Evolutionary conservation across 768 basidiomycete genomes (phyloP).

Genomic region (Brasilioporus rufonigricans): DNA sequence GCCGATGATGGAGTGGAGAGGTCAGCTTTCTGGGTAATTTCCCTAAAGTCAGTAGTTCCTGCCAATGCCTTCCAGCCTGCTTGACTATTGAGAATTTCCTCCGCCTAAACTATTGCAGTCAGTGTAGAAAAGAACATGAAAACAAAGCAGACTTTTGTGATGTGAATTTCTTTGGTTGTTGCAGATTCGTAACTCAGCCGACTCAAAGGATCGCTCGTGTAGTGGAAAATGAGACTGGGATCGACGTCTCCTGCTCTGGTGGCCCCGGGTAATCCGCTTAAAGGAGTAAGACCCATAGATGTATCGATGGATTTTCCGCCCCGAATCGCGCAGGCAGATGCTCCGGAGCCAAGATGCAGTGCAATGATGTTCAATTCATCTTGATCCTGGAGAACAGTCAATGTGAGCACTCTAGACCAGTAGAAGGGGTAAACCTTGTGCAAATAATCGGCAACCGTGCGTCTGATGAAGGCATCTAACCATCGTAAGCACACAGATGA

Average conservation of each 20-base stretch:
- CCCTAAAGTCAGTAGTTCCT: slow-evolving; percentile 80
- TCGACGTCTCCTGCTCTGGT: slow-evolving; percentile 84
- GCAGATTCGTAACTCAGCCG: slow-evolving; percentile 50
- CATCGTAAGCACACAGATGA: background rate
- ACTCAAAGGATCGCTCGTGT: slow-evolving; percentile 49
- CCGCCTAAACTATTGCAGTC: slow-evolving; percentile 43
- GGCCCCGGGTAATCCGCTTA: slow-evolving; percentile 86
- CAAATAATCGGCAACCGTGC: slow-evolving; percentile 57
- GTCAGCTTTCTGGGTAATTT: slow-evolving; percentile 51
- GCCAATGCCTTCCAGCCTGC: slow-evolving; percentile 77
- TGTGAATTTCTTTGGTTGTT: slow-evolving; percentile 44
- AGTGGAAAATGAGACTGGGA: slow-evolving; percentile 86
- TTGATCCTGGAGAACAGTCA: slow-evolving; percentile 33
- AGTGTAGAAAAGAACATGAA: background rate
- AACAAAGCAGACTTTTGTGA: slow-evolving; percentile 44
- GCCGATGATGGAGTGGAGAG: slow-evolving; percentile 16
- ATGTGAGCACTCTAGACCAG: background rate
- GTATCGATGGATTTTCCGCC: slow-evolving; percentile 78
- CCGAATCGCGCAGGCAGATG: slow-evolving; percentile 75
- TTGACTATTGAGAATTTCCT: slow-evolving; percentile 71
- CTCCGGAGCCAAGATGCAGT: slow-evolving; percentile 89
- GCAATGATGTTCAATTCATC: slow-evolving; percentile 69
- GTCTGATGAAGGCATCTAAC: slow-evolving; percentile 66
- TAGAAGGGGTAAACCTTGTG: slow-evolving; percentile 39
- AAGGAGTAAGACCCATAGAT: slow-evolving; percentile 88